Evolutionary conservation across 768 basidiomycete genomes (phyloP), one percentile per base, ranked within the genome.

Genomic region (Trichaptum fuscoviolaceum): DNA sequence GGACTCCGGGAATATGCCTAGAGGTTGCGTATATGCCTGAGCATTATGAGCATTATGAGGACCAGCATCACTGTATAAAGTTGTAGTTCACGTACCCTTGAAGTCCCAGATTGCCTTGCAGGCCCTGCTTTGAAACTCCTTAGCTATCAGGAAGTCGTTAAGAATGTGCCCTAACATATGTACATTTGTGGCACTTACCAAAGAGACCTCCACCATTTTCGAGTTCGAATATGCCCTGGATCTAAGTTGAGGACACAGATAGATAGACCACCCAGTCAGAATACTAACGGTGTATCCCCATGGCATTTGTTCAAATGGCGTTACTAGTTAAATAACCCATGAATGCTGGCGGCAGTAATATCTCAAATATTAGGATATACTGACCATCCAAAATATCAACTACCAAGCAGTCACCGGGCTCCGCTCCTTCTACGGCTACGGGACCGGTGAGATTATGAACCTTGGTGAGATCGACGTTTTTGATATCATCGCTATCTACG

Each of bases 31-130:
- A 90, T 65, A 90, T 79, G 52, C 89, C 89, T 87, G n/a, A n/a
- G n/a, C n/a, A n/a, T n/a, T n/a, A n/a, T 63, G 30, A 35, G n/a
- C 65, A 34, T 60, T 24, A 60, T 17, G 57, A 35, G 20, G 35
- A 3, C 15, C 42, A 17, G 59, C 24, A 15, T 61, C 24, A 52
- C 17, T 12, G 17, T 57, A 25, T 18, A 58, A 12, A 35, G 36
- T 58, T 24, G 23, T 9, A 6, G 27, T 18, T 12, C 71, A 26
- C 70, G 64, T 70, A 83, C 87, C 87, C 68, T 90, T 80, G 68
- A 92, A 82, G 74, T 91, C 91, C 91, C 91, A 93, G 66, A 93
- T 89, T 5, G 91, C 89, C 72, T 93, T 93, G 64, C 85, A 83
- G 0, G 90, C 90, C 71, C 79, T 84, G 71, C 87, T 89, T 57